A percentile compares a stretch with the other conserved stretches of the same genome.
phyloP scores from a whole-genome alignment of 2,329 filamentous ascomycete species.

The Colletotrichum sp. region DNA sequence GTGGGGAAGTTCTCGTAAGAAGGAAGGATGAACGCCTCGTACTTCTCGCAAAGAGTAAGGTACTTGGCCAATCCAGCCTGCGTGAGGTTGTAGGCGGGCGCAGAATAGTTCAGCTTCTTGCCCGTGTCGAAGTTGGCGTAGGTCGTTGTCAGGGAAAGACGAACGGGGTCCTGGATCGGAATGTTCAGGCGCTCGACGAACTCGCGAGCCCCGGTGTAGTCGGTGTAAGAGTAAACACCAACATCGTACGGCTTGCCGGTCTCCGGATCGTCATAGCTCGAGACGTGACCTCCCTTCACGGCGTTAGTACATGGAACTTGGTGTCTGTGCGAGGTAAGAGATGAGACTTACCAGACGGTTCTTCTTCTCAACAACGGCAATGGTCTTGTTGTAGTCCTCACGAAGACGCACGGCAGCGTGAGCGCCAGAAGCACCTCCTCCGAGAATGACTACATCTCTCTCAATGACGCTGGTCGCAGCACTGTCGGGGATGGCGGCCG shows the following conservation, averaged over 20 bases:
- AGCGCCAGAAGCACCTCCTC: conserved; percentile 40
- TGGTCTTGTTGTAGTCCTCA: conserved; percentile 36
- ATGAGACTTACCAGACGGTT: conserved; percentile 29
- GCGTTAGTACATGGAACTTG: conserved; percentile 11
- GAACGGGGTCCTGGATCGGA: conserved; percentile 25
- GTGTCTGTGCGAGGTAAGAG: background rate
- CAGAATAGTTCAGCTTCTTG: conserved; percentile 26
- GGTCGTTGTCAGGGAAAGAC: conserved; percentile 29
- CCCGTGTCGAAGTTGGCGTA: conserved; percentile 44
- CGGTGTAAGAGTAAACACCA: conserved; percentile 40
- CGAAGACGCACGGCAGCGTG: conserved; percentile 40
- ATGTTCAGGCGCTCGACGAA: conserved; percentile 52
- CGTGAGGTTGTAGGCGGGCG: conserved; percentile 24
- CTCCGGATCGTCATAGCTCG: conserved; percentile 50
- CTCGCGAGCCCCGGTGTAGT: conserved; percentile 40
- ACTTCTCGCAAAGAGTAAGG: conserved; percentile 30
- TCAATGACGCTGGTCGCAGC: conserved; percentile 16
- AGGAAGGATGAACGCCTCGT: conserved; percentile 35
- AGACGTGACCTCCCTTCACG: conserved; percentile 50
- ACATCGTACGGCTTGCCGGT: conserved; percentile 36
- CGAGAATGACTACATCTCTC: conserved; percentile 39
- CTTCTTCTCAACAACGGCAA: conserved; percentile 40
- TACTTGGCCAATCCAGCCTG: conserved; percentile 30
- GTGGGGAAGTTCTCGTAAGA: conserved; percentile 43
- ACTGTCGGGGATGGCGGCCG: background rate